Conservation (phyloP, 140 eudicot genomes). For the Bidens hawaiensis region DNA sequence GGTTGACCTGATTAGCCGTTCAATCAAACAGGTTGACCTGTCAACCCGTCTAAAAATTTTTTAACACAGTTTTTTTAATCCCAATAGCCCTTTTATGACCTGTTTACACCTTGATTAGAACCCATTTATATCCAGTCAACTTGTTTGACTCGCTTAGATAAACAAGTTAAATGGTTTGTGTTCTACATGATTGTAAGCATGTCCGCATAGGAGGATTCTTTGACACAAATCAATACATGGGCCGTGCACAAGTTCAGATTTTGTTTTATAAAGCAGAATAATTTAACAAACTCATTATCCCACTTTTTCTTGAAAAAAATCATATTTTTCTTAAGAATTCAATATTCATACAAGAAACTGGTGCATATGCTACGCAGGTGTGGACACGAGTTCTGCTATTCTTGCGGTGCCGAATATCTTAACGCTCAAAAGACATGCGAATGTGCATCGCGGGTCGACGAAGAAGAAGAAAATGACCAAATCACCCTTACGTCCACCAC, state of each 20-base stretch:
- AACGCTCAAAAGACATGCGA: conserved; percentile 61
- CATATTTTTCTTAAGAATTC: background rate
- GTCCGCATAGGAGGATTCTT: background rate
- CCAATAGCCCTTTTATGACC: background rate
- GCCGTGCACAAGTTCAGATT: background rate
- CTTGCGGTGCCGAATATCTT: conserved; percentile 75
- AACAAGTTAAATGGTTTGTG: background rate
- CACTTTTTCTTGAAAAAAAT: background rate
- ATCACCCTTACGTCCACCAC: conserved; percentile 22
- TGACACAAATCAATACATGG: background rate
- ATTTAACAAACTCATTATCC: background rate
- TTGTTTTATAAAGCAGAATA: background rate
- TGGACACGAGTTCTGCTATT: conserved; percentile 90
- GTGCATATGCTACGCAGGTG: conserved; percentile 45
- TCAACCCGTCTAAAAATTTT: background rate
- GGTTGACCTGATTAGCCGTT: background rate
- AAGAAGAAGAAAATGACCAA: conserved; percentile 34
- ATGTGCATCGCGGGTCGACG: conserved; percentile 47
- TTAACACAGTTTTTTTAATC: background rate
- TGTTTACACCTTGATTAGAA: too few relatives aligned
- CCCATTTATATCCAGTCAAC: too few relatives aligned
- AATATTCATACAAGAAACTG: background rate
- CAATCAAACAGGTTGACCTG: background rate
- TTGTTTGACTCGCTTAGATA: background rate
- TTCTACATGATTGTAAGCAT: background rate